Evolutionary conservation across 768 basidiomycete species (phyloP).

Genomic region (Hortiboletus flavorubellus): DNA sequence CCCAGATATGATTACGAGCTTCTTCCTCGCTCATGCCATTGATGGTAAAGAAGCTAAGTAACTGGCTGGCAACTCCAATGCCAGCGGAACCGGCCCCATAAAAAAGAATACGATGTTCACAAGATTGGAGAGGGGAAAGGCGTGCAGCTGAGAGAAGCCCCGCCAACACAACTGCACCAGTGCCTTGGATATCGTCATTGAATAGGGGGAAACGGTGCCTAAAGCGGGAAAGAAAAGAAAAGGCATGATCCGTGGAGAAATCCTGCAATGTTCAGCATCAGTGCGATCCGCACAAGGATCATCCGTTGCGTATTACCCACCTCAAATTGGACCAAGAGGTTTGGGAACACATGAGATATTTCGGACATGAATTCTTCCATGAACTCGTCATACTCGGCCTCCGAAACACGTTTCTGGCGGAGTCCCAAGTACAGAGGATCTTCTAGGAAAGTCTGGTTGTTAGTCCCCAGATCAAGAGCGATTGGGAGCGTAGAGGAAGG

Average conservation of each 20-base stretch:
- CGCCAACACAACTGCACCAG: constrained; percentile 87
- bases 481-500: constrained; percentile 80
- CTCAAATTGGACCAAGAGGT: constrained; percentile 84
- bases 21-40: constrained; percentile 74
- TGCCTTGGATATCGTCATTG: constrained; percentile 91
- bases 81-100: constrained; percentile 91
- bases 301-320: constrained; percentile 30
- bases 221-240: constrained; percentile 77
- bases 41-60: constrained; percentile 85
- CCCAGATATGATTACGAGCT: constrained; percentile 73
- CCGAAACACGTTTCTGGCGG: constrained; percentile 62
- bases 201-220: constrained; percentile 74
- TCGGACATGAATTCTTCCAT: constrained; percentile 94
- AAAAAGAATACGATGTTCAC: constrained; percentile 84
- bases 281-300: background rate
- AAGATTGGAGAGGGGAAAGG: constrained; percentile 60
- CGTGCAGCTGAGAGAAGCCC: constrained; percentile 88
- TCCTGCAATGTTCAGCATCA: constrained; percentile 45
- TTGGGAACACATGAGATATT: constrained; percentile 71
- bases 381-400: constrained; percentile 68
- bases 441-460: constrained; percentile 72
- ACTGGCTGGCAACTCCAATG: constrained; percentile 87
- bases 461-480: constrained; percentile 85
- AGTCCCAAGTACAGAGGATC: constrained; percentile 91
- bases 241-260: constrained; percentile 90